Conservation (phyloP, 768 basidiomycete genomes). For the Xerocomellus chrysenteron region DNA sequence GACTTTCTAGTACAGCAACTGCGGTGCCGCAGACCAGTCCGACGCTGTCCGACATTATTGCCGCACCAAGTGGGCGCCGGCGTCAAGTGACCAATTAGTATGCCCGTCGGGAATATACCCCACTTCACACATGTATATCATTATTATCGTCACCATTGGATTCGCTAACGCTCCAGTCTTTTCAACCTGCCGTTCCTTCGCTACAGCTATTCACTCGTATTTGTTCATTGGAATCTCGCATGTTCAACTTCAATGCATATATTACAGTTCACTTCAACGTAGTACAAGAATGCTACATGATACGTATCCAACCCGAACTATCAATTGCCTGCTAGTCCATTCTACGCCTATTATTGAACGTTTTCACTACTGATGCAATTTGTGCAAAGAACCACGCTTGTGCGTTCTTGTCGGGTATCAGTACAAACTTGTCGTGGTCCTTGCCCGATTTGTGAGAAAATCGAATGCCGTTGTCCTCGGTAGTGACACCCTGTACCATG, state of each 20-base stretch:
- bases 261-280: slow-evolving; percentile 18
- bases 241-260: slow-evolving; percentile 29
- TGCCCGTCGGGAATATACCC: slow-evolving; percentile 33
- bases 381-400: slow-evolving; percentile 82
- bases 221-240: slow-evolving; percentile 20
- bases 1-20: slow-evolving; percentile 55
- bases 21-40: slow-evolving; percentile 45
- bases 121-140: slow-evolving; percentile 11
- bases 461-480: slow-evolving; percentile 89
- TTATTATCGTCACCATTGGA: slow-evolving; percentile 22
- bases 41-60: slow-evolving; percentile 42
- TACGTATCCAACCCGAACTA: slow-evolving; percentile 18
- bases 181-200: slow-evolving; percentile 18
- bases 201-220: slow-evolving; percentile 21
- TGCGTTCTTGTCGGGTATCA: slow-evolving; percentile 71
- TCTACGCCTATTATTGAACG: slow-evolving; percentile 69
- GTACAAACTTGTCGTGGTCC: slow-evolving; percentile 73
- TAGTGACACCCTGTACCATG: slow-evolving; percentile 82
- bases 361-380: slow-evolving; percentile 72
- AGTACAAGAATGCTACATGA: slow-evolving; percentile 29
- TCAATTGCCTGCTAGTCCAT: slow-evolving; percentile 49
- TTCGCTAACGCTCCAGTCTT: slow-evolving; percentile 12
- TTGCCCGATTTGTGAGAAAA: slow-evolving; percentile 78
- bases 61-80: slow-evolving; percentile 25
- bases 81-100: slow-evolving; percentile 19